These are phyloP conservation scores for Hanseniaspora valbyensis DNA, from an alignment of 805 yeast species.

Conservation along the genomic window DNA sequence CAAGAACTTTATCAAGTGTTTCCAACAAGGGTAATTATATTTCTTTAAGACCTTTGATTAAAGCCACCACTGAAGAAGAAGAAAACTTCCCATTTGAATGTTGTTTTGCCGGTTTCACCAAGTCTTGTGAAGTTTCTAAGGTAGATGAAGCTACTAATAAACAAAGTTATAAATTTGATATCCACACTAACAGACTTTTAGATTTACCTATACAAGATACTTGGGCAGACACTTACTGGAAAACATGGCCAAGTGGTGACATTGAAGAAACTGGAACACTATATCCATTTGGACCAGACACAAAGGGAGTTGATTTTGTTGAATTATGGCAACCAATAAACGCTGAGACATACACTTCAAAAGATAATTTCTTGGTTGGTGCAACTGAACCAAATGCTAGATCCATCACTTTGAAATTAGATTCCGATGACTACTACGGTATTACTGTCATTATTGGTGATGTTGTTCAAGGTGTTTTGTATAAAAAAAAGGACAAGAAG, in stretches of 20 bases:
- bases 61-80: constrained; percentile 23
- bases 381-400: constrained; percentile 16
- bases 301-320: constrained; percentile 24
- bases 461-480: constrained; percentile 29
- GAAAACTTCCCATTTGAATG: constrained; percentile 43
- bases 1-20: constrained; percentile 26
- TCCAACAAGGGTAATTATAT: constrained; percentile 29
- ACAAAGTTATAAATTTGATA: constrained; percentile 25
- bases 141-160: constrained; percentile 22
- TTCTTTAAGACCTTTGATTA: constrained; percentile 31
- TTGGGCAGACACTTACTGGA: constrained; percentile 26
- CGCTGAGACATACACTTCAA: constrained; percentile 18
- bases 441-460: constrained; percentile 27
- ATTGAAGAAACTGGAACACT: constrained; percentile 28
- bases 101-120: constrained; percentile 46
- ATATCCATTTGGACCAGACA: constrained; percentile 25
- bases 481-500: constrained; percentile 22
- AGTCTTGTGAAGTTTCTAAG: constrained; percentile 29
- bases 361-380: constrained; percentile 20
- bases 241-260: constrained; percentile 27
- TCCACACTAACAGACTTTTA: constrained; percentile 24
- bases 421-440: constrained; percentile 24
- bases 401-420: constrained; percentile 23
- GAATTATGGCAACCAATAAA: constrained; percentile 32
- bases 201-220: constrained; percentile 6